Percentiles rank a stretch among this genome's conserved stretches.
Conservation (phyloP, 2,329 filamentous ascomycete species). For the Colletotrichum melonis region DNA sequence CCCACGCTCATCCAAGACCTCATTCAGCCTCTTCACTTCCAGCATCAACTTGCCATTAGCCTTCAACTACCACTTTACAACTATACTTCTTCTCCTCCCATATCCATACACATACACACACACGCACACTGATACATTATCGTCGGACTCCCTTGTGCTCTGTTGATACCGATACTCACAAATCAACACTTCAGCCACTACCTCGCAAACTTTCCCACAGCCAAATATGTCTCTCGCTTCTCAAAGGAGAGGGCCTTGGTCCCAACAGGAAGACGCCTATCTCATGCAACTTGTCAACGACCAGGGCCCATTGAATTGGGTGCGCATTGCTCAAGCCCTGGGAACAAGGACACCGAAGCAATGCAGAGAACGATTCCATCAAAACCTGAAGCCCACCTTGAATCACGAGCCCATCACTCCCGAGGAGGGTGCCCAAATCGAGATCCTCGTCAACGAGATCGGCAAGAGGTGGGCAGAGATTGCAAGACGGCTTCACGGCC, state of each 20-base stretch:
- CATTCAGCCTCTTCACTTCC: conserved; percentile 7
- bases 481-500: conserved; percentile 81
- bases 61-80: not conserved
- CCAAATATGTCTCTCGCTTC: conserved; percentile 2
- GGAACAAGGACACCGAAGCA: conserved; percentile 89
- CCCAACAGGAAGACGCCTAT: conserved; percentile 77
- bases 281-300: conserved; percentile 77
- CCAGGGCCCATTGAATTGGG: conserved; percentile 89
- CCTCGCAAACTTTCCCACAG: not conserved
- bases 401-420: conserved; percentile 79
- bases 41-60: not conserved
- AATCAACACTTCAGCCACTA: not conserved
- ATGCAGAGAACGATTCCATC: conserved; percentile 92
- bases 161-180: not conserved
- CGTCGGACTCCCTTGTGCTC: not conserved
- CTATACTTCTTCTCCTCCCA: not conserved
- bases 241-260: conserved; percentile 80
- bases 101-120: conserved; percentile 3
- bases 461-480: conserved; percentile 96
- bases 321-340: conserved; percentile 82
- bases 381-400: conserved; percentile 85
- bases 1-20: conserved; percentile 20
- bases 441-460: conserved; percentile 79
- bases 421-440: conserved; percentile 79
- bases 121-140: not conserved